phyloP scores from a whole-genome alignment of 192 early-diverging fungal genomes.

The Blastocladiella britannica region DNA sequence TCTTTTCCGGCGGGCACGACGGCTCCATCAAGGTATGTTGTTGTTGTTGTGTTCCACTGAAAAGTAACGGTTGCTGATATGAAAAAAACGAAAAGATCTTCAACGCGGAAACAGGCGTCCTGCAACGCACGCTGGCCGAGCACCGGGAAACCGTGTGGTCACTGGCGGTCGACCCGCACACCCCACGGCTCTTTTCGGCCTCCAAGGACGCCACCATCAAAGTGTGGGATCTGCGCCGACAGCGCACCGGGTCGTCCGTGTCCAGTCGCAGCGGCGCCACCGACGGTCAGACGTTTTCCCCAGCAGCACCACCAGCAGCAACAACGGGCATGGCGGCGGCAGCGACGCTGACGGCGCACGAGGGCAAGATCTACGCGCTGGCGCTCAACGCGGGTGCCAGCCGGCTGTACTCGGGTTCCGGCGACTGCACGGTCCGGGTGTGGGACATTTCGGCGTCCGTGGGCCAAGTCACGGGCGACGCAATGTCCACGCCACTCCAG shows the following conservation, averaged over 20 bases:
- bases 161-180: conserved; percentile 18
- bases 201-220: conserved; percentile 34
- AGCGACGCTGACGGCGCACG: conserved; percentile 18
- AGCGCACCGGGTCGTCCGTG: not conserved
- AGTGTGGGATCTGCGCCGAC: conserved; percentile 12
- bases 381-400: conserved; percentile 12
- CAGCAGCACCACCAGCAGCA: not conserved
- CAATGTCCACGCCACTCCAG: too few relatives aligned
- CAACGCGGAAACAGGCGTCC: conserved; percentile 23
- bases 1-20: conserved; percentile 36
- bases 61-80: not conserved
- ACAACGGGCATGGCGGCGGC: conserved; percentile 1
- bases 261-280: not conserved
- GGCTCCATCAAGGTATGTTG: conserved; percentile 22
- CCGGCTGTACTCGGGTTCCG: conserved; percentile 24
- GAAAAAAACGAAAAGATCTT: conserved; percentile 14
- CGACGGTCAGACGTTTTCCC: not conserved
- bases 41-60: conserved; percentile 2
- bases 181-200: conserved; percentile 25
- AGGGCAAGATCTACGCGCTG: conserved; percentile 29
- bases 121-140: conserved; percentile 16
- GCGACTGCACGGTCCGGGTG: conserved; percentile 30
- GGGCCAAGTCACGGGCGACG: too few relatives aligned
- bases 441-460: conserved; percentile 26
- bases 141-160: conserved; percentile 37